phyloP scores from a whole-genome alignment of 2,329 filamentous ascomycete species.

The Fusarium sacchari region DNA sequence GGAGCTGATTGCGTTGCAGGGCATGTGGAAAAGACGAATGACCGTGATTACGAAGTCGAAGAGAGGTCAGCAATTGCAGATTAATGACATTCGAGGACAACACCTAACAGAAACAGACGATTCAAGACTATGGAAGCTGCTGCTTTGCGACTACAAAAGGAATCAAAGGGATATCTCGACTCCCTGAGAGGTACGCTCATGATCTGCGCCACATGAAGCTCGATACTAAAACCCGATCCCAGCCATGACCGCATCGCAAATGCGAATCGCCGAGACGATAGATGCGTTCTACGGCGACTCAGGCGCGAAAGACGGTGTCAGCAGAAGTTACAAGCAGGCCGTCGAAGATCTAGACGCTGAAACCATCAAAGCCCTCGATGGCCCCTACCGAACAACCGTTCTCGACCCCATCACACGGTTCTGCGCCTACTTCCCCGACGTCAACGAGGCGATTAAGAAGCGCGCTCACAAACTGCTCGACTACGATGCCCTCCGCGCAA shows the following conservation, averaged over 20 bases:
- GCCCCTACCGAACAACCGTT: slow-evolving; percentile 92
- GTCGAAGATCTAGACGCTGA: slow-evolving; percentile 98
- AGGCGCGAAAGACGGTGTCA: slow-evolving; percentile 93
- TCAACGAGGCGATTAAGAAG: slow-evolving; percentile 99
- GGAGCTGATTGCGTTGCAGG: slow-evolving; percentile 58
- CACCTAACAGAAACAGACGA: slow-evolving; percentile 66
- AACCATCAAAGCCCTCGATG: slow-evolving; percentile 97
- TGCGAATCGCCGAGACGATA: slow-evolving; percentile 99
- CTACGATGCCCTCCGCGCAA: slow-evolving; percentile 94
- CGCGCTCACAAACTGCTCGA: slow-evolving; percentile 98
- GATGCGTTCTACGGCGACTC: slow-evolving; percentile 99
- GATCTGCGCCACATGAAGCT: neutral
- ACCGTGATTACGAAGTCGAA: slow-evolving; percentile 98
- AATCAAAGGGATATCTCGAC: slow-evolving; percentile 97
- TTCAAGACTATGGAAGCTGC: slow-evolving; percentile 98
- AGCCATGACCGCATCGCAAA: slow-evolving; percentile 99
- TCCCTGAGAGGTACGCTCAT: slow-evolving; percentile 78
- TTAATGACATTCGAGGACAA: neutral
- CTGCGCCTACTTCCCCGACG: slow-evolving; percentile 98
- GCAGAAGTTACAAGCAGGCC: slow-evolving; percentile 96
- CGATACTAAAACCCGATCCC: slow-evolving; percentile 28
- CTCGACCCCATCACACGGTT: slow-evolving; percentile 95
- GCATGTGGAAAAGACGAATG: slow-evolving; percentile 98
- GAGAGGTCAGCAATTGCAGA: slow-evolving; percentile 69
- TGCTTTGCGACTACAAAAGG: slow-evolving; percentile 90